These are phyloP conservation scores for Fusarium pilosicola DNA, from an alignment of 2,329 filamentous ascomycete species.

Conservation along the genomic window DNA sequence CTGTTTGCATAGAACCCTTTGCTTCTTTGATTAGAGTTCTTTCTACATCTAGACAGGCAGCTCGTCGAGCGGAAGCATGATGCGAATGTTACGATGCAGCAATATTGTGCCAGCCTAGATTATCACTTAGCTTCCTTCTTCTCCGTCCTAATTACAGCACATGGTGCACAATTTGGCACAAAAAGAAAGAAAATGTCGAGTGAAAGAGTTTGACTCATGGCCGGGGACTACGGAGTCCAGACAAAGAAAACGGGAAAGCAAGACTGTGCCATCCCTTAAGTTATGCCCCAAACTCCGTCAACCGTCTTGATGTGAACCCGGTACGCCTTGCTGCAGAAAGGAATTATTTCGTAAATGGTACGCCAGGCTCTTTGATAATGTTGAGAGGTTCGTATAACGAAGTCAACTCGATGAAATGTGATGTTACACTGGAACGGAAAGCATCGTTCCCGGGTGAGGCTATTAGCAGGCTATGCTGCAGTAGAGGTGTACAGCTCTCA, in stretches of 20 bases:
- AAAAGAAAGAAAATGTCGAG: conserved; percentile 20
- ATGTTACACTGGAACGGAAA: conserved; percentile 34
- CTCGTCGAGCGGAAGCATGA: conserved; percentile 5
- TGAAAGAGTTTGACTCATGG: conserved; percentile 21
- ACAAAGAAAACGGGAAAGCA: conserved; percentile 31
- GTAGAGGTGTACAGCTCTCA: conserved; percentile 17
- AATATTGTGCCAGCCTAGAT: neutral
- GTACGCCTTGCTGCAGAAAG: conserved; percentile 44
- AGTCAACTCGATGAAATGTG: conserved; percentile 36
- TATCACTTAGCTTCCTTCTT: conserved; percentile 6
- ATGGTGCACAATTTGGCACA: conserved; percentile 24
- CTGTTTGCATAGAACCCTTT: conserved; percentile 13
- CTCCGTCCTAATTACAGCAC: conserved; percentile 24
- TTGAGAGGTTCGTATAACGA: conserved; percentile 14
- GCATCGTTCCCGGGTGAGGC: conserved; percentile 24
- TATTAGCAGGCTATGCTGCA: conserved; percentile 4
- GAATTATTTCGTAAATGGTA: conserved; percentile 39
- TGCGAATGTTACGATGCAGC: conserved; percentile 16
- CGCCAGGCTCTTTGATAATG: conserved; percentile 31
- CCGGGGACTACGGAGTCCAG: conserved; percentile 16
- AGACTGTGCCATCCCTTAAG: conserved; percentile 24
- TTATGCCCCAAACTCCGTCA: conserved; percentile 39
- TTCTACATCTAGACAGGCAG: conserved; percentile 5
- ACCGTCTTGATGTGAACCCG: conserved; percentile 34
- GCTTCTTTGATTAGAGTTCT: conserved; percentile 1